phyloP scores from a whole-genome alignment of 305 asterid species.

The Solanum hybrid region DNA sequence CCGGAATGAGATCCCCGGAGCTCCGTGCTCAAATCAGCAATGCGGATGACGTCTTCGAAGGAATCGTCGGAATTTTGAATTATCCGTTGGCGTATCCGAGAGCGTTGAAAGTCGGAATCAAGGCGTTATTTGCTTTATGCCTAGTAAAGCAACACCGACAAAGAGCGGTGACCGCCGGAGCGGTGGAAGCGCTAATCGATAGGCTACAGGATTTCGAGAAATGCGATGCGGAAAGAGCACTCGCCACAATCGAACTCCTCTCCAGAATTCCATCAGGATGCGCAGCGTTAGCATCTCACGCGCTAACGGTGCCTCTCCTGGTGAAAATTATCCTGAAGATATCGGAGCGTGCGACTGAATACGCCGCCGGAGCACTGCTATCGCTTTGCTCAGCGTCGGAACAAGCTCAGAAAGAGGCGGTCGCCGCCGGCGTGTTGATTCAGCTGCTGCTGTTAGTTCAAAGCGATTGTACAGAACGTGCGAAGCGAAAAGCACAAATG shows the following conservation, averaged over 20 bases:
- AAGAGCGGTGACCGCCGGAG: conserved; percentile 75
- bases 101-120: conserved; percentile 66
- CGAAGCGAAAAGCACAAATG: conserved; percentile 88
- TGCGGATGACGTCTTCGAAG: conserved; percentile 59
- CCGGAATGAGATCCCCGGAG: conserved; percentile 71
- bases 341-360: conserved; percentile 89
- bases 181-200: conserved; percentile 54
- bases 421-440: conserved; percentile 67
- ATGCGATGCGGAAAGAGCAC: conserved; percentile 88
- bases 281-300: conserved; percentile 58
- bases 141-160: conserved; percentile 79
- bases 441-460: conserved; percentile 72
- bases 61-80: conserved; percentile 58
- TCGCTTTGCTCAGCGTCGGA: conserved; percentile 75
- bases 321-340: conserved; percentile 66
- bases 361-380: conserved; percentile 83
- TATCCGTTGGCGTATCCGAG: conserved; percentile 54
- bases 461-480: conserved; percentile 94
- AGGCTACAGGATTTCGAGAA: conserved; percentile 62
- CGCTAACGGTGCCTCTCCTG: conserved; percentile 67
- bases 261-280: conserved; percentile 73
- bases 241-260: conserved; percentile 88
- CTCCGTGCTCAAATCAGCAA: conserved; percentile 54
- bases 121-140: conserved; percentile 76
- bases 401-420: conserved; percentile 47